Evolutionary conservation across 2,329 filamentous ascomycete species (phyloP).

Genomic region (Beauveria sp.): DNA sequence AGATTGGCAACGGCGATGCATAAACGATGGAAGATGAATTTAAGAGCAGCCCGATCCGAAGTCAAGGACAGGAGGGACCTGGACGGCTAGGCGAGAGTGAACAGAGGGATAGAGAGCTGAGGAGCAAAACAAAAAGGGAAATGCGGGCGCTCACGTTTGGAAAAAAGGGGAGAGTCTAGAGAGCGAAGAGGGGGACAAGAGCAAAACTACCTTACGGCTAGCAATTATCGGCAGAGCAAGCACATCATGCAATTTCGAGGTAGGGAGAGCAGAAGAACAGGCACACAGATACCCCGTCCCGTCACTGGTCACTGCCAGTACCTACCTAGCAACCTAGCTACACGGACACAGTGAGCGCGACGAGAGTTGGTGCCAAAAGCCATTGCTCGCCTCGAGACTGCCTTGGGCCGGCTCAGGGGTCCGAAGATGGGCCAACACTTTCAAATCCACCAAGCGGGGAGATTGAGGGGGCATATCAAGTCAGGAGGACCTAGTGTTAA

Average conservation of each 20-base stretch:
- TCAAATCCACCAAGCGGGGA: not conserved
- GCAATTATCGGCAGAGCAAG: too few relatives aligned
- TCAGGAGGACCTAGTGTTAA: not conserved
- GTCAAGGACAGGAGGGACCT: not conserved
- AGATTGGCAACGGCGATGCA: not conserved
- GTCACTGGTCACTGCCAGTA: too few relatives aligned
- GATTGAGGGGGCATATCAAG: not conserved
- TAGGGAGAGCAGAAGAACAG: too few relatives aligned
- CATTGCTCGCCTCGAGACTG: not conserved
- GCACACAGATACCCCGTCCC: too few relatives aligned
- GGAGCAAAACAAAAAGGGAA: slow-evolving; percentile 4
- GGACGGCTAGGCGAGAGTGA: not conserved
- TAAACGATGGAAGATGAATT: not conserved
- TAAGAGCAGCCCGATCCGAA: not conserved
- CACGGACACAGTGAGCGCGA: not conserved
- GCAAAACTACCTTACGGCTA: too few relatives aligned
- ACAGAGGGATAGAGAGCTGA: not conserved
- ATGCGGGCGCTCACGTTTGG: not conserved
- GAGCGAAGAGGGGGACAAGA: not conserved
- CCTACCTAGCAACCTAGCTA: too few relatives aligned
- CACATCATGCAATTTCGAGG: too few relatives aligned
- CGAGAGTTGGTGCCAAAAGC: not conserved
- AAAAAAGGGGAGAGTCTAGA: not conserved
- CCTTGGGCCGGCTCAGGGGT: not conserved
- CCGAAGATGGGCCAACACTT: not conserved